Base-by-base conservation (phyloP, 108 stramenopile genomes). In the Skeletonema grethae region DNA sequence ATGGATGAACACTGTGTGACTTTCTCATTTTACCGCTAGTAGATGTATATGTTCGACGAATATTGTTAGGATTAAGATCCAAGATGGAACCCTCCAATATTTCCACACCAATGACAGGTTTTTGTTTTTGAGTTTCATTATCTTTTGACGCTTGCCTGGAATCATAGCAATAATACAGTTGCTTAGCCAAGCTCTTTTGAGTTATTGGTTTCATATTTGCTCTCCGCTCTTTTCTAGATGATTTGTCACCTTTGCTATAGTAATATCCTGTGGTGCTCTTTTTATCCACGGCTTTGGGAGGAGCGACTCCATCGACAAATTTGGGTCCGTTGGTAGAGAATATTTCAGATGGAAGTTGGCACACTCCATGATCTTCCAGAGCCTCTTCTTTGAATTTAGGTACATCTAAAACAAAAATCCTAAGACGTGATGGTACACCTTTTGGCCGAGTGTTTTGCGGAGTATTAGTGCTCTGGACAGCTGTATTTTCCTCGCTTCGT, bases 51-150 rank as follows among this genome's bases (percentile, higher is more conserved):
- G 87, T 88, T 46, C 86, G 75, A 11, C 90, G 80, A n/a, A 94
- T 71, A 57, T 89, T 86, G 72, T 85, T 82, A 6, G 81, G 86
- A 71, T 94, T 94, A 41, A 94, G 81, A 66, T 82, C 77, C 32
- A 82, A 76, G 28, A 90, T 57, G 4, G 84, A 86, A 29, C 85
- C 86, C 57, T 94, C 90, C 46, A 94, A 62, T n/a, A 94, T 57
- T 76, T 94, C 86, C 0, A 86, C 89, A 28, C 89, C 93, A 60
- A 89, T 80, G 1, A 15, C 13, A 60, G 20, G 59, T 20, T n/a
- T 6, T 62, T 38, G 58, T 53, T 36, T 3, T 5, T 57, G 22
- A 29, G 15, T 69, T 57, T 30, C 32, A 50, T n/a, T 5, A 9
- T 30, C 36, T 7, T 35, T 36, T 2, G 50, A 56, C 64, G 34